Base-by-base conservation (phyloP, 345 rosid genomes). In the Leavenworthia alabamica region DNA sequence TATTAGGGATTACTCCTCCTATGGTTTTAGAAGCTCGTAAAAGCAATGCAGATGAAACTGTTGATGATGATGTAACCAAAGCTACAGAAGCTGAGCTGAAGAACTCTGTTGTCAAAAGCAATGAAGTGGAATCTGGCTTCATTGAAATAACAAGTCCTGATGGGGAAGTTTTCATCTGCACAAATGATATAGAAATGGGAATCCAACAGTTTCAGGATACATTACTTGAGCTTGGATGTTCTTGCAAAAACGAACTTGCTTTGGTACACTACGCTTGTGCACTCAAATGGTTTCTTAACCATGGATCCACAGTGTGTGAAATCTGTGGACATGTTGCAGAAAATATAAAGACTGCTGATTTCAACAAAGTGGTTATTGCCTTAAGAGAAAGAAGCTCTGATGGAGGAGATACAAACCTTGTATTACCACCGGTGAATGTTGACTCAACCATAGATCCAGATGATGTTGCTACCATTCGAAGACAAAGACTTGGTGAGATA, bases 201-300 rank as follows among this genome's bases (percentile, higher is more conserved):
- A 54, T 77, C 8, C 74, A 54, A 59, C 73, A 42, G 45, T 77
- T 73, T 31, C 79, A 73, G 48, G 86, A 84, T 36, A 33, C 80
- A 5, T 68, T 89, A 60, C 67, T 86, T 67, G 95, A 82, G 77
- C 98, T 92, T 45, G 98, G 98, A 23, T 92, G 98, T 73, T 84
- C 83, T 35, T 92, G 98, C 77, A 92, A 86, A 77, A 85, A 69
- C 35, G 96, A 92, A 70, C 95, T 92, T 59, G 92, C 90, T 26
- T 70, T 86, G 12, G 98, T 92, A 17, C 98, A 89, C 67, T 92
- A 89, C 63, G 86, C 96, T 3, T 92, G 96, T 53, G 98, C 96
- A 6, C 88, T 92, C 29, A 92, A 92, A 71, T 92, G 98, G 98
- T 92, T 92, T 75, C 83, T 92, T 49, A 92, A 80, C 76, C 96